Evolutionary conservation across 331 rosid genomes (phyloP), one percentile per base, ranked within the genome.

Genomic region (Stylosanthes scabra): DNA sequence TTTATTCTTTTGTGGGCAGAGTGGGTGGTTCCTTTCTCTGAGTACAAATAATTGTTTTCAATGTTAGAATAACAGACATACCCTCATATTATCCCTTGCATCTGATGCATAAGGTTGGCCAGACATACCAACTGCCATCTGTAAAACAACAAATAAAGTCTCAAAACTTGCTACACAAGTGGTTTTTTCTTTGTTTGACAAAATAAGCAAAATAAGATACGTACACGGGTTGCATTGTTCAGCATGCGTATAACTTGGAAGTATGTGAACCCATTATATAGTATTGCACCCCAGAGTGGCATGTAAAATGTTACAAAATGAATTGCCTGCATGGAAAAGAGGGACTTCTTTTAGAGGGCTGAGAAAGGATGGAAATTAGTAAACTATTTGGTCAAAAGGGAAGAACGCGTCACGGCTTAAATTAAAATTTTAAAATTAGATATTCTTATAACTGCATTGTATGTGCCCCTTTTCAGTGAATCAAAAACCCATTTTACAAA

Each of bases 271-370:
- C 99, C 99, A 74, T 95, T 92, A 86, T 92, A 95, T 75, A 95
- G 89, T 84, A 95, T 95, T 66, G 99, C 99, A 75, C 96, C 92
- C 99, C 99, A 95, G 47, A 95, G 97, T 57, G 98, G 99, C 76
- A 90, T 11, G 76, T 95, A 90, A 86, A 95, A 95, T 15, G 99
- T 92, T 51, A 95, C 50, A 74, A 95, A 88, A 88, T 95, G 96
- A 84, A 90, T 80, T 9, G 87, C 98, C 99, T 95, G 98, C 80
- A 84, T 8, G 27, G 73, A 59, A 64, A 82, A 52, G 47, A 71
- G 52, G 31, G 60, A 63, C 64, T 8, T 63, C 12, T 68, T 71
- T 64, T 37, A 83, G 74, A 75, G 11, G 55, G 27, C 8, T 66
- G n/a, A 8, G 7, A 52, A 31, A 50, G 61, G 37, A 13, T 61